Conservation (phyloP, 2,329 filamentous ascomycete species). For the Calycina herbarum region DNA sequence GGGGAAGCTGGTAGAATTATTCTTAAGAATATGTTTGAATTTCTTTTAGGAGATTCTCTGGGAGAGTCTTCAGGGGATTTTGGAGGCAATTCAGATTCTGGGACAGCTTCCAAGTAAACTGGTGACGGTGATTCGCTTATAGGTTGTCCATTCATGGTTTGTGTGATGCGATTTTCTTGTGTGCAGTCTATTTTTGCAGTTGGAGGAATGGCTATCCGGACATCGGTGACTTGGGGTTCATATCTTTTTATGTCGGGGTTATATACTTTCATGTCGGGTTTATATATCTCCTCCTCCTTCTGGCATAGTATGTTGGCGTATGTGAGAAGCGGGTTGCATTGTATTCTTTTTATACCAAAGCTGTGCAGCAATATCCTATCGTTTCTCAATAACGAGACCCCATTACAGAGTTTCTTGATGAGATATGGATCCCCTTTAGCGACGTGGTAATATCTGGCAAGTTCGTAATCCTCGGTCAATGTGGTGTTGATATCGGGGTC, state of each 20-base stretch:
- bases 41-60: no score
- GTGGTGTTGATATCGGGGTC: neutral
- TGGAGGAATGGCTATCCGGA: neutral
- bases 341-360: slow-evolving; percentile 1
- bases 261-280: neutral
- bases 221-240: neutral
- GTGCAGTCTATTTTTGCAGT: neutral
- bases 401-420: neutral
- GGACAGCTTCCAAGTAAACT: neutral
- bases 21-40: no score
- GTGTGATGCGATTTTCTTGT: neutral
- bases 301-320: neutral
- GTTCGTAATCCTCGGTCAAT: neutral
- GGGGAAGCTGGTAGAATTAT: no score
- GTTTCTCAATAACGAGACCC: neutral
- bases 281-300: neutral
- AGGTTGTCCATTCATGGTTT: neutral
- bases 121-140: neutral
- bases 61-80: neutral
- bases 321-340: neutral
- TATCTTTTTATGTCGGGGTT: neutral
- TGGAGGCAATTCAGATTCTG: neutral
- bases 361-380: neutral
- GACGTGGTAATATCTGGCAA: neutral
- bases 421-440: neutral